Percentiles rank a stretch among this genome's conserved stretches.
Evolutionary conservation across 805 yeast genomes (phyloP).

Genomic region (Dipodascus geniculatus): DNA sequence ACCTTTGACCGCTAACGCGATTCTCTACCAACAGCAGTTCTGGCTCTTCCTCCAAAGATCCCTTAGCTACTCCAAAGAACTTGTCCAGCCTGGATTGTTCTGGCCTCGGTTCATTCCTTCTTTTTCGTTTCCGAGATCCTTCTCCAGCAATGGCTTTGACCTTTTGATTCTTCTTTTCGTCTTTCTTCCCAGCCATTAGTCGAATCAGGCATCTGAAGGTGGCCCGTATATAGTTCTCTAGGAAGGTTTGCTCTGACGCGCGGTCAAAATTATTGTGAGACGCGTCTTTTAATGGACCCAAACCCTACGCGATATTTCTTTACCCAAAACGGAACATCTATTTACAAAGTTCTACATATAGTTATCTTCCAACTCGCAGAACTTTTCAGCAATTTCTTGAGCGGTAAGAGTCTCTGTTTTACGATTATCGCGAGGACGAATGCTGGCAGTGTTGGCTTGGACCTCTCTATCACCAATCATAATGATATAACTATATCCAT

Average conservation of each 20-base stretch:
- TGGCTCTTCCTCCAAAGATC: not conserved
- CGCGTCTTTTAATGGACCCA: not conserved
- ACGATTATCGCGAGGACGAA: constrained; percentile 46
- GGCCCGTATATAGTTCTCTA: no score
- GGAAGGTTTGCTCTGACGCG: no score
- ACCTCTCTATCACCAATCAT: constrained; percentile 83
- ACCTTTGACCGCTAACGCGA: no score
- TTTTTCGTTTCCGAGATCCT: not conserved
- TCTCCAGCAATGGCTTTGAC: not conserved
- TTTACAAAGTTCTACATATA: constrained; percentile 24
- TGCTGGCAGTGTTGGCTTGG: constrained; percentile 43
- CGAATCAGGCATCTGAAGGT: no score
- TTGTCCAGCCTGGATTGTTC: not conserved
- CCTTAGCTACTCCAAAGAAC: not conserved
- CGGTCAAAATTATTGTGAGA: not conserved
- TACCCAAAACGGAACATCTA: no score
- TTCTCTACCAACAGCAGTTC: no score
- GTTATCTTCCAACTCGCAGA: constrained; percentile 41
- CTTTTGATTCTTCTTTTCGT: not conserved
- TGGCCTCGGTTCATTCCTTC: not conserved
- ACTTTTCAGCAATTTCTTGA: constrained; percentile 41
- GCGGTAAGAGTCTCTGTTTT: constrained; percentile 31
- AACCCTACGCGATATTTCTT: not conserved
- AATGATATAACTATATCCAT: constrained; percentile 70
- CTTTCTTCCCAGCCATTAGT: not conserved